phyloP scores from a whole-genome alignment of 169 alveolate genomes.

The Haemoproteus tartakovskyi region DNA sequence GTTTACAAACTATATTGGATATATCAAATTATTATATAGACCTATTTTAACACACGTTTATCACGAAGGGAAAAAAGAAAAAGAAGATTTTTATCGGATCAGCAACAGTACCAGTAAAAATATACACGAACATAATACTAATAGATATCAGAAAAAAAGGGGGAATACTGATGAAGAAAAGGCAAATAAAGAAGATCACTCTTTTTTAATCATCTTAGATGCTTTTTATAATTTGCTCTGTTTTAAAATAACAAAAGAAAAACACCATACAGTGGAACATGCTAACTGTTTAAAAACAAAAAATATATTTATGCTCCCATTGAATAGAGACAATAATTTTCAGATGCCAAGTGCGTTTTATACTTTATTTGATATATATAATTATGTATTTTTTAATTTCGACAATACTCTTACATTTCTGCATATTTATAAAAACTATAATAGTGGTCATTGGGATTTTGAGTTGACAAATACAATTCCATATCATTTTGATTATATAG shows the following conservation, averaged over 20 bases:
- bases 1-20: slow-evolving; percentile 40
- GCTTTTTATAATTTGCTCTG: slow-evolving; percentile 64
- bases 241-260: slow-evolving; percentile 26
- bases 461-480: slow-evolving; percentile 1
- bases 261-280: not conserved
- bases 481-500: slow-evolving; percentile 12
- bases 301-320: slow-evolving; percentile 32
- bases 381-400: slow-evolving; percentile 47
- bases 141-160: too few relatives aligned
- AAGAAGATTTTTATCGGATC: too few relatives aligned
- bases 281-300: slow-evolving; percentile 2
- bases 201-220: slow-evolving; percentile 30
- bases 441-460: slow-evolving; percentile 38
- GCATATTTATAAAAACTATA: slow-evolving; percentile 19
- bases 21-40: slow-evolving; percentile 45
- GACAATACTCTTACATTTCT: slow-evolving; percentile 49
- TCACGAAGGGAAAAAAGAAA: not conserved
- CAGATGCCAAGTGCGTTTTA: slow-evolving; percentile 21
- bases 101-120: not conserved
- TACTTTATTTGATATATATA: slow-evolving; percentile 37
- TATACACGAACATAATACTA: too few relatives aligned
- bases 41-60: slow-evolving; percentile 61
- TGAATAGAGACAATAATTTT: slow-evolving; percentile 39
- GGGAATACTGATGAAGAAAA: not conserved
- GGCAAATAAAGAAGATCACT: too few relatives aligned